Evolutionary conservation across 352 stramenopile species (phyloP).

Genomic region (Phytophthora pini): DNA sequence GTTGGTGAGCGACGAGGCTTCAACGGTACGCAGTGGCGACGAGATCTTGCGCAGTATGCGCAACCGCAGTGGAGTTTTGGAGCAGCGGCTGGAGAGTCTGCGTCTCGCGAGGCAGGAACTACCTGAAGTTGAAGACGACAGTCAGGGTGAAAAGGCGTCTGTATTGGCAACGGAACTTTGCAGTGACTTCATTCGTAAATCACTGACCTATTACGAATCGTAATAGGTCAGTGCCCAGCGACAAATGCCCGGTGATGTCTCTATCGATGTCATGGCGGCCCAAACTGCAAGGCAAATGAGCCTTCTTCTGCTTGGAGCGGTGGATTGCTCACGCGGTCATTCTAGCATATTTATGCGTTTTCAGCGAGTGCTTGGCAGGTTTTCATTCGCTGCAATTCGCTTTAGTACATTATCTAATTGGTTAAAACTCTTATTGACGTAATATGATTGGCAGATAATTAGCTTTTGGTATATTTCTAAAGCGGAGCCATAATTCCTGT

Average conservation of each 20-base stretch:
- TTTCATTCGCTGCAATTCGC: slow-evolving; percentile 3
- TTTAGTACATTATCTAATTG: slow-evolving; percentile 12
- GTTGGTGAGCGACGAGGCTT: slow-evolving; percentile 25
- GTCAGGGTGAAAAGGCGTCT: slow-evolving; percentile 5
- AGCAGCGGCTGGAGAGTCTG: slow-evolving; percentile 58
- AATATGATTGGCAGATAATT: no score
- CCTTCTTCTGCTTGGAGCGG: slow-evolving; percentile 11
- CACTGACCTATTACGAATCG: no score
- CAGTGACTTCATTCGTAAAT: neutral
- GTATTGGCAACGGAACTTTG: slow-evolving; percentile 9
- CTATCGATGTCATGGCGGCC: slow-evolving; percentile 6
- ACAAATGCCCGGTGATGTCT: slow-evolving; percentile 3
- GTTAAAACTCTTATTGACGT: neutral
- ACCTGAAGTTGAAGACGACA: neutral
- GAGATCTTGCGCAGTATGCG: slow-evolving; percentile 62
- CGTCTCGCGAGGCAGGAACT: slow-evolving; percentile 39
- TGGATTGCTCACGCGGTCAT: slow-evolving; percentile 27
- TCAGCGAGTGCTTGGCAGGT: slow-evolving; percentile 2
- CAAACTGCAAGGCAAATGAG: slow-evolving; percentile 12
- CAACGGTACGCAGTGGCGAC: slow-evolving; percentile 37
- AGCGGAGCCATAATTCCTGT: no score
- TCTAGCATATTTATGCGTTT: slow-evolving; percentile 16
- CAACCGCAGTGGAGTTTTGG: slow-evolving; percentile 51
- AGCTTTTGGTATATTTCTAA: no score
- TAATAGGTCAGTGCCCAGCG: neutral